Evolutionary conservation across 1,284 basidiomycete species (phyloP).

Genomic region (Sanghuangporus baumii): DNA sequence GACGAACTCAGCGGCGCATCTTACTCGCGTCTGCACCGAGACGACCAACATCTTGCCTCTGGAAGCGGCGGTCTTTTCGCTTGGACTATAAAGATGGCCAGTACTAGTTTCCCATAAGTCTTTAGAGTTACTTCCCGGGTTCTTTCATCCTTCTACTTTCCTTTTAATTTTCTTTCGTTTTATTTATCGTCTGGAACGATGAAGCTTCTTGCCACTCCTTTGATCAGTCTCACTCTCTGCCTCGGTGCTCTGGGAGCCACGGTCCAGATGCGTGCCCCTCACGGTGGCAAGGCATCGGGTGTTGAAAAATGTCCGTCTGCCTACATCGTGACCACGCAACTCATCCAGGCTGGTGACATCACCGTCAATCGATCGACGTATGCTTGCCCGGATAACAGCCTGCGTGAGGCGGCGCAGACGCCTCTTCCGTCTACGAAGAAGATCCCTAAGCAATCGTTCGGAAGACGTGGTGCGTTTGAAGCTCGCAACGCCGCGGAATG

Average conservation of each 20-base stretch:
- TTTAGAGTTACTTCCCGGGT: background rate
- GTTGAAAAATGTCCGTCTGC: conserved; percentile 10
- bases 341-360: conserved; percentile 3
- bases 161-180: background rate
- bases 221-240: conserved; percentile 10
- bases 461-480: background rate
- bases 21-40: background rate
- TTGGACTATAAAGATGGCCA: background rate
- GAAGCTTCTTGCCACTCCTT: conserved; percentile 17
- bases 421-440: conserved; percentile 5
- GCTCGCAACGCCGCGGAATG: conserved; percentile 10
- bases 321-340: conserved; percentile 2
- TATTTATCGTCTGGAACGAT: conserved; percentile 16
- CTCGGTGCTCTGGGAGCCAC: conserved; percentile 16
- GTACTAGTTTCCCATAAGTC: background rate
- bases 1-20: background rate
- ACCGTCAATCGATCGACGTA: conserved; percentile 11
- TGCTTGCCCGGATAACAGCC: conserved; percentile 12
- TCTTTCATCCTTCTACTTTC: background rate
- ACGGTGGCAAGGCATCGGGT: background rate
- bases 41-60: background rate
- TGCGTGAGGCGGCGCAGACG: conserved; percentile 8
- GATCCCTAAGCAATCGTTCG: background rate
- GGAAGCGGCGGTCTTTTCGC: background rate
- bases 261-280: conserved; percentile 5